Conservation (phyloP, 2,329 filamentous ascomycete species). For the Phialophora tarda region DNA sequence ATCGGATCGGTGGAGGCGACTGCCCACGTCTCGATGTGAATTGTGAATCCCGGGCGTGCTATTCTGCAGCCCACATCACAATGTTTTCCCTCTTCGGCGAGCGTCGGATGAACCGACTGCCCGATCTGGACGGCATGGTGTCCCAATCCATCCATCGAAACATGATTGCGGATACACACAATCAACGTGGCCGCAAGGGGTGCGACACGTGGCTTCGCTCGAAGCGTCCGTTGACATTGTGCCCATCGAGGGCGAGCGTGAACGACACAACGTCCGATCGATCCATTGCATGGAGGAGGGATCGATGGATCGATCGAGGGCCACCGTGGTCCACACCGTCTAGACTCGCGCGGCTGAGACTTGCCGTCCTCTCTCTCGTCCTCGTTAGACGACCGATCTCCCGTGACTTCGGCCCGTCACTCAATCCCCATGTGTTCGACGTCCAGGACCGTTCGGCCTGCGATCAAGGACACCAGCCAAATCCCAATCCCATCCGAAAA, state of each 20-base stretch:
- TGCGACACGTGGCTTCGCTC: background rate
- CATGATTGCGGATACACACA: background rate
- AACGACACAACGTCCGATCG: background rate
- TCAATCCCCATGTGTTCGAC: background rate
- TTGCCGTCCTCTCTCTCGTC: too few relatives aligned
- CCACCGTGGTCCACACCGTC: background rate
- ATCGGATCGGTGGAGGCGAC: background rate
- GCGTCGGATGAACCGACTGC: background rate
- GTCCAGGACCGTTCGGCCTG: background rate
- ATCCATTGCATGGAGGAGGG: background rate
- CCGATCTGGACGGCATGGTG: background rate
- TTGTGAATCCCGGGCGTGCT: background rate
- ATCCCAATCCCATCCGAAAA: background rate
- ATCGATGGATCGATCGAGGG: background rate
- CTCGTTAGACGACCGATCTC: background rate
- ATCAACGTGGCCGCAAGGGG: background rate
- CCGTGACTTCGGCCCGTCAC: background rate
- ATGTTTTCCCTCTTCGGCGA: background rate
- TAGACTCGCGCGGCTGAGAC: background rate
- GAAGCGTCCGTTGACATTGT: background rate
- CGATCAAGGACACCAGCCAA: background rate
- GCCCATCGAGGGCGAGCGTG: too few relatives aligned
- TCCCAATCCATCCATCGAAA: background rate
- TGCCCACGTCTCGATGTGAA: background rate
- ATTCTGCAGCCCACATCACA: background rate